Base-by-base conservation (phyloP, 805 yeast genomes). In the Jamesozyma piceae region DNA sequence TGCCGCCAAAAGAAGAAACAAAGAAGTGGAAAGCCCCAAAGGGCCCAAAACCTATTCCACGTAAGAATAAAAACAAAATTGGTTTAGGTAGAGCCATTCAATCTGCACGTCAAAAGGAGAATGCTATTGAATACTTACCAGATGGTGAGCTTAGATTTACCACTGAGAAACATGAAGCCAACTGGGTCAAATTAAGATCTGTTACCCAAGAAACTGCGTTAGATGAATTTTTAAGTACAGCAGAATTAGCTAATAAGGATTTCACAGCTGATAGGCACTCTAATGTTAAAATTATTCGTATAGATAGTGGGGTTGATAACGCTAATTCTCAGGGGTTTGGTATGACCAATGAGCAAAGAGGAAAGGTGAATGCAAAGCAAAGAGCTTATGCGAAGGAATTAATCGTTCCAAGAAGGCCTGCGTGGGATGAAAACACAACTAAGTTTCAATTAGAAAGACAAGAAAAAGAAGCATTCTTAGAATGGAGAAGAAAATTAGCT, bases 221-320 rank as follows among this genome's bases (percentile, higher is more conserved):
- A 44, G 97, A 92, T 65, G 99, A 92, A 65, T 89, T 92, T 63
- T 74, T 92, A 56, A 82, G 80, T 57, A 90, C 97, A 6, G 99
- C 98, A 1, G 95, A 87, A 62, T 74, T 92, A 45, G 96, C 97
- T 2, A 95, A 88, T 58, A 88, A 90, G 18, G 97, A 92, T 66
- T 92, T 92, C 66, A 80, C 95, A 8, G 96, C 97, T 3, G 97
- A 90, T 51, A 79, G 82, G 57, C 73, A 79, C 44, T 78, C 82
- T 37, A 85, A 82, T 51, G 89, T 92, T 46, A 83, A 82, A 54
- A 86, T 92, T 53, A 80, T 92, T 52, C 77, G 81, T 57, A 80
- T 84, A 45, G 86, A 84, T 41, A 55, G 51, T 35, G 60, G 60
- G 37, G 54, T 50, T n/a, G 71, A 71, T 37, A 58, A 62, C 27